Base-by-base conservation (phyloP, 441 rosid species). In the Euphorbia celastroides region DNA sequence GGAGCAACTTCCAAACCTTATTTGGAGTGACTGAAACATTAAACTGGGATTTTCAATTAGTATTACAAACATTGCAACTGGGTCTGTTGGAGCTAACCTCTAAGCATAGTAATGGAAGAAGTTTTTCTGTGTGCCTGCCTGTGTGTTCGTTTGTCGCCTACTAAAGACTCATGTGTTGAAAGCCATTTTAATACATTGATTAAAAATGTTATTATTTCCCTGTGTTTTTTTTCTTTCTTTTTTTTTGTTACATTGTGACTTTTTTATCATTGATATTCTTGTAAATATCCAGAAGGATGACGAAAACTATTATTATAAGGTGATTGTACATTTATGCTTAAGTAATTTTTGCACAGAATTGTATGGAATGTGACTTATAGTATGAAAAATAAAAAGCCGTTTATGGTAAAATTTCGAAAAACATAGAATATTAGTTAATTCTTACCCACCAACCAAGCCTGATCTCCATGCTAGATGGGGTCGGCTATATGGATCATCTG, bases 1-100 rank as follows among this genome's bases (percentile, higher is more conserved):
- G 38, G 32, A 68, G 46, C 73, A 65, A 75, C 79, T 76, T 70
- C 68, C 70, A 68, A 74, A 75, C 83, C 57, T 31, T 77, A 70
- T 77, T 82, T 67, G 1, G 12, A 34, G 4, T 41, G n/a, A 69
- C 12, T 67, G 48, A 26, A 58, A 44, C 32, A 42, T 31, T 58
- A 59, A 28, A 16, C 70, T 74, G 34, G 36, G 19, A 4, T 36
- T 42, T 14, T 51, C 6, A 50, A 13, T 54, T 36, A 48, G 5
- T 54, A 23, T 23, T 30, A 25, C 10, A 27, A 64, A 54, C 2
- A 34, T 34, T 14, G 23, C 41, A 34, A n/a, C n/a, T n/a, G n/a
- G n/a, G n/a, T 32, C 26, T 9, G 54, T 7, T 36, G 2, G 28
- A 25, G 55, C n/a, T n/a, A 66, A 30, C n/a, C 27, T 11, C 19